These are phyloP conservation scores for Trichoderma koningiopsis DNA, from an alignment of 2,329 filamentous ascomycete species.

Conservation along the genomic window DNA sequence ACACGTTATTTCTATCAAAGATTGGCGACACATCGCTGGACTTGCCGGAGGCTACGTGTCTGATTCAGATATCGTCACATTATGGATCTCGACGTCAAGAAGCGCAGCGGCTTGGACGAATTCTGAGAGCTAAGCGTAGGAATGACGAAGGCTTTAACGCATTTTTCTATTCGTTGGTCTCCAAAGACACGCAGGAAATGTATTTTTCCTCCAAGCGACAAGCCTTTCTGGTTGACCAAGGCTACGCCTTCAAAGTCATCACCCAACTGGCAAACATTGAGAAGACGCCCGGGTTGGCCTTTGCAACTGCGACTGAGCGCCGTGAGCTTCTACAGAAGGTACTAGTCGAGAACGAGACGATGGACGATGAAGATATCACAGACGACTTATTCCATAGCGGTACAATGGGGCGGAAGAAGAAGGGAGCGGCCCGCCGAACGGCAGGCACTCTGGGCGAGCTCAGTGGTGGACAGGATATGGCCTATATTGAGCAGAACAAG, in stretches of 20 bases:
- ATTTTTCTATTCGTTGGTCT: constrained; percentile 97
- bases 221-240: constrained; percentile 95
- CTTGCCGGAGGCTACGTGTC: constrained; percentile 90
- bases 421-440: constrained; percentile 70
- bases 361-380: constrained; percentile 68
- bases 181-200: constrained; percentile 98
- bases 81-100: constrained; percentile 97
- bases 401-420: constrained; percentile 53
- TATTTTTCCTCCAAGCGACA: constrained; percentile 95
- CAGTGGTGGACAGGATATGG: constrained; percentile 93
- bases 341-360: constrained; percentile 80
- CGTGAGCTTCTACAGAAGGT: constrained; percentile 88
- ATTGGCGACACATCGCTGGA: constrained; percentile 99
- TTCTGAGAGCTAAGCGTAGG: constrained; percentile 89
- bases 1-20: constrained; percentile 94
- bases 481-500: constrained; percentile 85
- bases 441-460: constrained; percentile 84
- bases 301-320: constrained; percentile 75
- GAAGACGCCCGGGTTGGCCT: constrained; percentile 76
- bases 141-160: constrained; percentile 99
- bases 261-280: constrained; percentile 93
- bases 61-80: constrained; percentile 97
- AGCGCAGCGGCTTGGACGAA: constrained; percentile 88
- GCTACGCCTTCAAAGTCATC: constrained; percentile 98
- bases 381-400: constrained; percentile 47